Evolutionary conservation across 441 rosid genomes (phyloP).

Genomic region (Bruguiera hainesii): DNA sequence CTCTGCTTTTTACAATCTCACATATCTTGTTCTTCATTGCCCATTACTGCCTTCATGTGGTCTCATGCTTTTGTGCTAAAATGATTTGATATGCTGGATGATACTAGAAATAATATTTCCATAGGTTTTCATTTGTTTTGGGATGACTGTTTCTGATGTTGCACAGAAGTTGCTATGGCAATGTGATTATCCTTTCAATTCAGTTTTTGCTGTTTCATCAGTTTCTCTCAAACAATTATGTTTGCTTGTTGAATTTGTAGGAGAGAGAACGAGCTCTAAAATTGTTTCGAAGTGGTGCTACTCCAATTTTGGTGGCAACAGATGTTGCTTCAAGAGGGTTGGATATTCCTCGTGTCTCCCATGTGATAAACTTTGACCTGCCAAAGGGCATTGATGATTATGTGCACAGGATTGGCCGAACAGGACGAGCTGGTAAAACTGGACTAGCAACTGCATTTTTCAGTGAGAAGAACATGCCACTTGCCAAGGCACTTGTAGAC

Average conservation of each 20-base stretch:
- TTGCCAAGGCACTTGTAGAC: slow-evolving; percentile 44
- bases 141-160: too few species aligned
- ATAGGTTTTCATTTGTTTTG: too few species aligned
- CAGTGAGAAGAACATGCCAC: slow-evolving; percentile 36
- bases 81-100: too few species aligned
- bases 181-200: not conserved
- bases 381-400: slow-evolving; percentile 46
- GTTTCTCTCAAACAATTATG: not conserved
- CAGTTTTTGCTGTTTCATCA: not conserved
- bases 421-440: slow-evolving; percentile 57
- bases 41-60: too few species aligned
- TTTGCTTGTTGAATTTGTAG: slow-evolving; percentile 28
- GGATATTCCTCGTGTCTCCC: slow-evolving; percentile 50
- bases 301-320: slow-evolving; percentile 56
- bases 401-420: slow-evolving; percentile 58
- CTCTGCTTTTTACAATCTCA: too few species aligned
- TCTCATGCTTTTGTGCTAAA: too few species aligned
- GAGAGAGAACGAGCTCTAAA: slow-evolving; percentile 54
- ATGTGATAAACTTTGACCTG: slow-evolving; percentile 54
- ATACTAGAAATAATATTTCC: too few species aligned
- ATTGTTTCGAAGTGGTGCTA: slow-evolving; percentile 39
- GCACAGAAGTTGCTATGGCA: too few species aligned
- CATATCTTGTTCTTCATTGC: too few species aligned
- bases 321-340: slow-evolving; percentile 60
- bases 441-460: slow-evolving; percentile 59